Conservation (phyloP, 768 basidiomycete species). For the Gautieria morchelliformis region DNA sequence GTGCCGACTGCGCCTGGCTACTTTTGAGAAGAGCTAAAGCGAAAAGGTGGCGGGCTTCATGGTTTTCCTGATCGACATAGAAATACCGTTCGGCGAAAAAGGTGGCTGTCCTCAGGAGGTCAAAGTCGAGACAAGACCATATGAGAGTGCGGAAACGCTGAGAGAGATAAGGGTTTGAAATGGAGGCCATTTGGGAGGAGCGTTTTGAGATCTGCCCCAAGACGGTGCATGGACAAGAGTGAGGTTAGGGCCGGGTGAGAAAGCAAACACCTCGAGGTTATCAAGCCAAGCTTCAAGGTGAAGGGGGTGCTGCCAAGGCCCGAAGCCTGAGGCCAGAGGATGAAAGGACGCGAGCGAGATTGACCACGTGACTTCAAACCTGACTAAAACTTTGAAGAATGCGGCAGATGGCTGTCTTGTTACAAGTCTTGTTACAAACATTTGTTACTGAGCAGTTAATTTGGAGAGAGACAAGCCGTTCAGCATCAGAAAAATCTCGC, state of each 20-base stretch:
- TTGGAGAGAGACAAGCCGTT: too few species aligned
- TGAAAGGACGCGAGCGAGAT: not conserved
- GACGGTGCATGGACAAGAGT: too few species aligned
- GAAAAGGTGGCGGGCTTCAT: slow-evolving; percentile 80
- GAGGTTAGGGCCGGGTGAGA: too few species aligned
- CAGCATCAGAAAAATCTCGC: too few species aligned
- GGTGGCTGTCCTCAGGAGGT: slow-evolving; percentile 68
- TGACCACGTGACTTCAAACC: not conserved
- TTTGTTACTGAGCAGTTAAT: too few species aligned
- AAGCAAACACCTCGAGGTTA: too few species aligned
- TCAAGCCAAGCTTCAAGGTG: too few species aligned
- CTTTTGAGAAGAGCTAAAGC: slow-evolving; percentile 65
- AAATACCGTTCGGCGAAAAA: slow-evolving; percentile 87
- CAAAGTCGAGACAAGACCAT: slow-evolving; percentile 79
- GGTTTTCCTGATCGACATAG: slow-evolving; percentile 57
- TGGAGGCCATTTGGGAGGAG: slow-evolving; percentile 8
- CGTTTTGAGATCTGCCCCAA: not conserved
- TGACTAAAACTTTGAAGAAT: too few species aligned
- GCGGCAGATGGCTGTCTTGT: too few species aligned
- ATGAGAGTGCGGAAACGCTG: slow-evolving; percentile 65
- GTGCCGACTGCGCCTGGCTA: slow-evolving; percentile 65
- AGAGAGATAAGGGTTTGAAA: slow-evolving; percentile 37
- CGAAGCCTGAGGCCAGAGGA: too few species aligned
- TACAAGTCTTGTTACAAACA: too few species aligned
- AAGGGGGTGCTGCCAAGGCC: too few species aligned